Conservation (phyloP, 2,329 filamentous ascomycete genomes). For the Thermoascus crustaceus region DNA sequence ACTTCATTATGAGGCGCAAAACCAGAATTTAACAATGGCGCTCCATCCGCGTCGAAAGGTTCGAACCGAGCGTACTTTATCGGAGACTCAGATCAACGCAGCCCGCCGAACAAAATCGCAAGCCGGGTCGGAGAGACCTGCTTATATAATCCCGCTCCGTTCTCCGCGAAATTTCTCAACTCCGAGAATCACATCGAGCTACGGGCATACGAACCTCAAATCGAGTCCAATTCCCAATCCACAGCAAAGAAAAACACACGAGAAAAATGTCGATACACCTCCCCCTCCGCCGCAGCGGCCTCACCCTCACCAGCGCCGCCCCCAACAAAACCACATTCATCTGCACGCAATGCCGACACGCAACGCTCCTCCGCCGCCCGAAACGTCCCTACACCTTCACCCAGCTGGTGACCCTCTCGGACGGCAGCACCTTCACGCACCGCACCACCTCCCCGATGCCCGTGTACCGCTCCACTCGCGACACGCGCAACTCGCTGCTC, state of each 20-base stretch:
- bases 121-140: conserved; percentile 4
- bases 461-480: conserved; percentile 60
- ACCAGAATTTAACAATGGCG: too few relatives aligned
- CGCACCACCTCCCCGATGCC: conserved; percentile 45
- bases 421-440: conserved; percentile 67
- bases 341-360: conserved; percentile 62
- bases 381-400: conserved; percentile 93
- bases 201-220: not conserved
- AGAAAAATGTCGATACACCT: conserved; percentile 29
- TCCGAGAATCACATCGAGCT: too few relatives aligned
- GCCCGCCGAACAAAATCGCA: too few relatives aligned
- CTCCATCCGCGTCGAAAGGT: too few relatives aligned
- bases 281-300: conserved; percentile 25
- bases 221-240: not conserved
- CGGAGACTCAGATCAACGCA: too few relatives aligned
- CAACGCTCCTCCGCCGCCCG: conserved; percentile 78
- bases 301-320: conserved; percentile 7
- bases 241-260: conserved; percentile 3
- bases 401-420: conserved; percentile 86
- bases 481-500: conserved; percentile 77
- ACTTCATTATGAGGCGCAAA: conserved; percentile 16
- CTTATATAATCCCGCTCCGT: conserved; percentile 23
- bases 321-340: conserved; percentile 23
- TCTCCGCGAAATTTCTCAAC: conserved; percentile 24
- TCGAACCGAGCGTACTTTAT: too few relatives aligned